Percentiles rank a stretch among this genome's conserved stretches.
Evolutionary conservation across 164 flowering plant species (phyloP).

Genomic region (Malania oleifera): DNA sequence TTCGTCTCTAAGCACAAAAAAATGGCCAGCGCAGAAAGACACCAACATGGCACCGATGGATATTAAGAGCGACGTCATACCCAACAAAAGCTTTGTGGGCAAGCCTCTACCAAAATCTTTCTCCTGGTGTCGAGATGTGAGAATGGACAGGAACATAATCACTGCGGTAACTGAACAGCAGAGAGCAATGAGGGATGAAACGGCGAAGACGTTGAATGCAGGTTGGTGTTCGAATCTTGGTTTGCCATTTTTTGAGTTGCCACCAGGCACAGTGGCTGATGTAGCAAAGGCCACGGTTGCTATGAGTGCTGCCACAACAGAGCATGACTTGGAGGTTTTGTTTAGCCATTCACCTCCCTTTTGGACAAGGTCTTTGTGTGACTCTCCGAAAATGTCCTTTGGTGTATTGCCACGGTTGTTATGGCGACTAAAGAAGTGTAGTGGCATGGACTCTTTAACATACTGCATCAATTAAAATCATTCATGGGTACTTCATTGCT

Average conservation of each 20-base stretch:
- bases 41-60: slow-evolving; percentile 21
- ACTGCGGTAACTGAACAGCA: slow-evolving; percentile 20
- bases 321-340: not conserved
- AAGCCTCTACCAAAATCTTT: slow-evolving; percentile 13
- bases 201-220: not conserved
- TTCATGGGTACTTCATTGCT: no score
- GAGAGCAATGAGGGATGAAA: slow-evolving; percentile 19
- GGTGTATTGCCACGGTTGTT: not conserved
- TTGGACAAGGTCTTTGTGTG: not conserved
- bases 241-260: not conserved
- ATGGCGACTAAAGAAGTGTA: not conserved
- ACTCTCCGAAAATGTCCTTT: not conserved
- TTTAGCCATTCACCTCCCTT: not conserved
- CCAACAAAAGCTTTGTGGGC: slow-evolving; percentile 20
- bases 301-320: not conserved
- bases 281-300: slow-evolving; percentile 1
- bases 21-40: slow-evolving; percentile 25
- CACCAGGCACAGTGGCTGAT: slow-evolving; percentile 4
- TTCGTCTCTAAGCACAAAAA: slow-evolving; percentile 14
- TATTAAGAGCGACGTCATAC: slow-evolving; percentile 17
- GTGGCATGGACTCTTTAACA: not conserved
- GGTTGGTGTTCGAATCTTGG: not conserved
- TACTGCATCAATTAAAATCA: no score
- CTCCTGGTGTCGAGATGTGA: slow-evolving; percentile 19
- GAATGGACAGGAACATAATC: slow-evolving; percentile 23